Evolutionary conservation across 192 early-diverging fungal genomes (phyloP), one percentile per base, ranked within the genome.

Genomic region (Geranomyces variabilis): DNA sequence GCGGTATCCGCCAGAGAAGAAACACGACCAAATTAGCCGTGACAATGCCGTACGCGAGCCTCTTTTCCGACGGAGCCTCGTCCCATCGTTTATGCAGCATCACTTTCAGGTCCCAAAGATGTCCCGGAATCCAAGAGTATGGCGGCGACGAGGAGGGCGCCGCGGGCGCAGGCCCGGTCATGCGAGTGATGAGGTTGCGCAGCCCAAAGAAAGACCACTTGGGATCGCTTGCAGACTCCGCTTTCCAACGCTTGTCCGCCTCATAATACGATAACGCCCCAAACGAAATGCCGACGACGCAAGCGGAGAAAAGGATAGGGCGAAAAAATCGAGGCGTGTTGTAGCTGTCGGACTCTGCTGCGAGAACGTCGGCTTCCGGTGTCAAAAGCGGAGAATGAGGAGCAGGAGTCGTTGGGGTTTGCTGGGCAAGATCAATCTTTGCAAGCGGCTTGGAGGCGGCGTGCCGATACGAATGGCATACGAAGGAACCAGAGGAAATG

Each of bases 11-110:
- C 95, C 95, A 96, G 41, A 83, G 80, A 1, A 68, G 80, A 84
- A 92, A 93, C 19, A 95, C 88, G n/a, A 84, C 77, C 0, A 82
- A 72, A 58, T 94, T 93, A 62, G 92, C 31, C n/a, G 79, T 92
- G 8, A 90, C 88, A 21, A 95, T 79, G 26, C 63, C 57, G 33
- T 61, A 76, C 26, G 84, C 77, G 51, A 72, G 79, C 63, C 69
- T 76, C 60, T 71, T 69, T 15, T 62, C 71, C 48, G 80, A 45
- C 6, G 79, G 60, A 5, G 70, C 47, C 21, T 69, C 48, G 21
- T 62, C 67, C 63, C 58, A 84, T 21, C 36, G 22, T 51, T 74
- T 24, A 0, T 43, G n/a, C 12, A 74, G 8, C 71, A 67, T 59
- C 29, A 21, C 34, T 53, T 47, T 63, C 2, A 64, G 26, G 12